Conservation (phyloP, 805 yeast species). For the Crinitomyces ghanaensis region DNA sequence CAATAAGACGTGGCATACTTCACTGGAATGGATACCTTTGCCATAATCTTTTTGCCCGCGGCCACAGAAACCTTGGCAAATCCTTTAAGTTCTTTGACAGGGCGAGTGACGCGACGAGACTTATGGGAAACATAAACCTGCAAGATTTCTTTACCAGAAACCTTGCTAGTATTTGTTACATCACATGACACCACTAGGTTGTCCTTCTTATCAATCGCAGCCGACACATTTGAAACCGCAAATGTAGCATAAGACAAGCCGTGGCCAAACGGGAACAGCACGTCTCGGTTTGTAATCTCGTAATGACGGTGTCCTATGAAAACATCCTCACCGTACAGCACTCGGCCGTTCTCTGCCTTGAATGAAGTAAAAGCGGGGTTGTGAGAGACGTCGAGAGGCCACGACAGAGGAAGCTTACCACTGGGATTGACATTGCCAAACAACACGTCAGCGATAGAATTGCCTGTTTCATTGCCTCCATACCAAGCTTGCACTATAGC, state of each 20-base stretch:
- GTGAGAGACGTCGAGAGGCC: slow-evolving; percentile 41
- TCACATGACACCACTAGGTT: slow-evolving; percentile 25
- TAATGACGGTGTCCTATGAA: slow-evolving; percentile 53
- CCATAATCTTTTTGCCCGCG: slow-evolving; percentile 34
- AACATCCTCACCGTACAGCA: slow-evolving; percentile 54
- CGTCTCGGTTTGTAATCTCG: slow-evolving; percentile 38
- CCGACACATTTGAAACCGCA: slow-evolving; percentile 30
- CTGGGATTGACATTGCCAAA: slow-evolving; percentile 51
- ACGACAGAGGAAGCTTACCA: slow-evolving; percentile 46
- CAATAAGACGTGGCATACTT: slow-evolving; percentile 46
- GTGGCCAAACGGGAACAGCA: slow-evolving; percentile 49
- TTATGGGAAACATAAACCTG: slow-evolving; percentile 38
- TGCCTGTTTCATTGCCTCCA: slow-evolving; percentile 49
- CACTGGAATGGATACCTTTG: slow-evolving; percentile 29
- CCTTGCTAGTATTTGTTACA: slow-evolving; percentile 38
- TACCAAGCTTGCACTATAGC: slow-evolving; percentile 44
- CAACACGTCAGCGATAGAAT: slow-evolving; percentile 47
- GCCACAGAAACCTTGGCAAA: slow-evolving; percentile 38
- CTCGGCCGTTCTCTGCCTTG: slow-evolving; percentile 40
- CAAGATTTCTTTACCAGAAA: slow-evolving; percentile 42
- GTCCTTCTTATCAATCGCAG: slow-evolving; percentile 20
- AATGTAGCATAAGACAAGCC: slow-evolving; percentile 53
- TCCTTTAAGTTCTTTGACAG: slow-evolving; percentile 49
- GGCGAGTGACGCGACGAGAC: slow-evolving; percentile 36
- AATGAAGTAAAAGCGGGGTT: slow-evolving; percentile 46